Evolutionary conservation across 306 rosid species (phyloP), one percentile per base, ranked within the genome.

Genomic region (Quercus bicolor): DNA sequence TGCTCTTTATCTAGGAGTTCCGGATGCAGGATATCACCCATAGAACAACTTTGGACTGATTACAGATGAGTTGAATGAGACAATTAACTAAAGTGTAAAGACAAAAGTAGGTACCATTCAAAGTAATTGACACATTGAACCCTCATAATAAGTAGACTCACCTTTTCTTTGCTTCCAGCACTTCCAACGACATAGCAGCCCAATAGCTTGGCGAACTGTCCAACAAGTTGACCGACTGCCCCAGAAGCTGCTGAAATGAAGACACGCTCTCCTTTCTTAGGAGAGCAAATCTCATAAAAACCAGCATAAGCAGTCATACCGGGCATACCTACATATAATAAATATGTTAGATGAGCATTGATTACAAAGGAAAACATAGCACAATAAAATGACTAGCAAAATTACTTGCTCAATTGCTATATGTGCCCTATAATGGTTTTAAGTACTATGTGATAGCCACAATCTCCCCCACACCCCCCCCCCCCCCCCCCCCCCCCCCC

Each of bases 171-270:
- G 64, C 83, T 85, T 61, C 88, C 85, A 64, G 88, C 88, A 78
- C 85, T 81, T 29, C 85, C 88, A 71, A 81, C 85, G 26, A 85
- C 83, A 78, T 81, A 56, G 74, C 88, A 85, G 72, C 88, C 88
- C 70, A 33, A 12, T 59, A 85, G 56, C 59, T 85, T 85, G 0
- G 88, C 85, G 6, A 85, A 78, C 53, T 85, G 88, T 18, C 85
- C 85, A 45, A 85, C 88, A 21, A 85, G 83, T 19, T 85, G 88
- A 55, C 88, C 88, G 43, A 85, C 88, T 8, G 88, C 88, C 56
- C 85, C 88, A 33, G 83, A 78, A 55, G 88, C 83, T 29, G 88
- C 83, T 4, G 85, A 85, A 23, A 85, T 34, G 16, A 29, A 85
- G 60, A 85, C 88, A 1, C 64, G 28, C 79, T 85, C 88, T 70